phyloP scores from a whole-genome alignment of 2,329 filamentous ascomycete genomes.

The Sclerotinia trifoliorum region DNA sequence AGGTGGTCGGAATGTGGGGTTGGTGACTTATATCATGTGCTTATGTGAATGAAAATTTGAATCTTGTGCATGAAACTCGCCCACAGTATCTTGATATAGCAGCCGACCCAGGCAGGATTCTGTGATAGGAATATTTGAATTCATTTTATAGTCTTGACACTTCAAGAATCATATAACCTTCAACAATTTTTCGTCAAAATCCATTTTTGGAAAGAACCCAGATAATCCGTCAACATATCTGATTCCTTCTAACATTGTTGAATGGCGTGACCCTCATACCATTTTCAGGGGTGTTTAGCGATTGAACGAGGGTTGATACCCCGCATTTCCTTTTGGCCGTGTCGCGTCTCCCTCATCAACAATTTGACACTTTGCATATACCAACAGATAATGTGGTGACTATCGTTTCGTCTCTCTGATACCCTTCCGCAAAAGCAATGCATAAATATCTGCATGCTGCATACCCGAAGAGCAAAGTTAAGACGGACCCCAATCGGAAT shows the following conservation, averaged over 20 bases:
- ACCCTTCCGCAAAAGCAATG: too few relatives aligned
- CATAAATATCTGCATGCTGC: too few relatives aligned
- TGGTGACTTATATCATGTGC: not conserved
- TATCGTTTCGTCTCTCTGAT: not conserved
- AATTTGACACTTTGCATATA: not conserved
- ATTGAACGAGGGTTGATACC: not conserved
- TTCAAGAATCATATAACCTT: not conserved
- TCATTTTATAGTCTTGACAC: not conserved
- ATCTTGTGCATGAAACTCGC: not conserved
- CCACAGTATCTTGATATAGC: too few relatives aligned
- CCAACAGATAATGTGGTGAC: too few relatives aligned
- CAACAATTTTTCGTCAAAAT: not conserved
- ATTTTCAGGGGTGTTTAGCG: constrained; percentile 5
- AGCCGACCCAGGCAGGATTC: not conserved
- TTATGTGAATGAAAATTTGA: not conserved
- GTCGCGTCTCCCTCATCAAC: not conserved
- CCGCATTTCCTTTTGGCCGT: not conserved
- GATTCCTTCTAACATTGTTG: not conserved
- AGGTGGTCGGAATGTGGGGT: too few relatives aligned
- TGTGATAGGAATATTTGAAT: not conserved
- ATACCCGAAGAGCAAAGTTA: too few relatives aligned
- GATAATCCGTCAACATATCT: not conserved
- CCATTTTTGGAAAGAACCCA: not conserved
- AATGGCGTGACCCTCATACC: not conserved
- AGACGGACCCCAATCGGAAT: too few relatives aligned